Percentiles rank a stretch among this genome's conserved stretches.
Conservation (phyloP, 441 rosid genomes). For the Cnidoscolus chayamansa region DNA sequence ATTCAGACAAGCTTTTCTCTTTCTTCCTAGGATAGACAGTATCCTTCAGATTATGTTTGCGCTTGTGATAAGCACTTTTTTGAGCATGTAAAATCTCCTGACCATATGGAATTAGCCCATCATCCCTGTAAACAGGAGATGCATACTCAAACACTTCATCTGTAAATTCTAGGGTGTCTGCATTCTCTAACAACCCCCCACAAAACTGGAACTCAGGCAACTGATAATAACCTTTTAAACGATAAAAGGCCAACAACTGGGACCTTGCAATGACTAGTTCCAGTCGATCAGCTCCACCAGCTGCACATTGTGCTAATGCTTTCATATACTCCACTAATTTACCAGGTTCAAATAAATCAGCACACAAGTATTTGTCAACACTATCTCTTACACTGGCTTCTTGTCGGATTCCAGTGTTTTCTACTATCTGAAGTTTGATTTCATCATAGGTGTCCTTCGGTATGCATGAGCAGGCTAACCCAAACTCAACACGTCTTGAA, state of each 20-base stretch:
- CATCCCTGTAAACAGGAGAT: conserved; percentile 21
- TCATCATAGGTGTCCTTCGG: conserved; percentile 37
- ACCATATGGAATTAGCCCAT: conserved; percentile 22
- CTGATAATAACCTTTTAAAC: conserved; percentile 43
- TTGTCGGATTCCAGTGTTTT: conserved; percentile 50
- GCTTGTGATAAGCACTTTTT: conserved; percentile 36
- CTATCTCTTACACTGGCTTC: conserved; percentile 41
- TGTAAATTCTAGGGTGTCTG: conserved; percentile 23
- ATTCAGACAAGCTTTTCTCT: conserved; percentile 45
- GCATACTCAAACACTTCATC: conserved; percentile 24
- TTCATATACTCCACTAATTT: conserved; percentile 47
- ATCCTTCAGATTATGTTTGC: conserved; percentile 68
- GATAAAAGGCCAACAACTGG: conserved; percentile 51
- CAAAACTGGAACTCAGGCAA: conserved; percentile 49
- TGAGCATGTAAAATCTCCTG: conserved; percentile 23
- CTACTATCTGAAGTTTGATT: conserved; percentile 48
- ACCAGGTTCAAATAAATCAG: conserved; percentile 42
- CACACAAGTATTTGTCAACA: conserved; percentile 28
- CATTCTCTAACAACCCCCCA: conserved; percentile 36
- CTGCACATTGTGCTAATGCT: conserved; percentile 49
- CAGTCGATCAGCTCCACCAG: conserved; percentile 44
- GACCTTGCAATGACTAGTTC: conserved; percentile 54
- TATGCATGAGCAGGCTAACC: conserved; percentile 54
- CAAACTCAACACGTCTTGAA: conserved; percentile 54
- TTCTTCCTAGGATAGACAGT: conserved; percentile 40